Evolutionary conservation across 2,329 filamentous ascomycete genomes (phyloP).

Genomic region (Cladosporium halotolerans): DNA sequence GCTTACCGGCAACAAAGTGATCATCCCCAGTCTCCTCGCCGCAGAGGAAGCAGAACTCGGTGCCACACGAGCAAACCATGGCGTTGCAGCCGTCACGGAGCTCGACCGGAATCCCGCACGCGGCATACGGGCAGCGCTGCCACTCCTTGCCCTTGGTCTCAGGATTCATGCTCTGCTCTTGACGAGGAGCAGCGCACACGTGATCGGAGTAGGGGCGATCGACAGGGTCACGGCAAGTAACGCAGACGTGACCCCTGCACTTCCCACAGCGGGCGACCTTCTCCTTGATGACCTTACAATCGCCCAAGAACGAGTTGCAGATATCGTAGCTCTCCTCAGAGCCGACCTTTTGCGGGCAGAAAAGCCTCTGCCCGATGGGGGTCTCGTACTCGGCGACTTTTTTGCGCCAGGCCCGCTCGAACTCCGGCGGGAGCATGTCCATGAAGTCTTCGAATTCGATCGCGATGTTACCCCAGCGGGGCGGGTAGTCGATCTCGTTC

Average conservation of each 20-base stretch:
- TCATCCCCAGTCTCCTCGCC: neutral
- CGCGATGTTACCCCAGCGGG: neutral
- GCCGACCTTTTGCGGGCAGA: constrained; percentile 5
- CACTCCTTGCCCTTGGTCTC: constrained; percentile 11
- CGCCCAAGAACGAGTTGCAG: neutral
- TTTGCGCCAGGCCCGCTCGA: neutral
- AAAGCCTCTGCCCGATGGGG: constrained; percentile 3
- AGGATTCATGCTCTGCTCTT: neutral
- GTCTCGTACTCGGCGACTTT: constrained; percentile 9
- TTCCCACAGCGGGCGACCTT: no score
- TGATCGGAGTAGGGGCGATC: no score
- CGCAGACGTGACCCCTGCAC: no score
- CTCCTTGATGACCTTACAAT: no score
- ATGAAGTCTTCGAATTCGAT: neutral
- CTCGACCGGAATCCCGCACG: constrained; percentile 8
- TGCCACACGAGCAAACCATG: constrained; percentile 14
- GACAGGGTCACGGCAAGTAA: no score
- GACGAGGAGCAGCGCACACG: no score
- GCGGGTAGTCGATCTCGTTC: constrained; percentile 12
- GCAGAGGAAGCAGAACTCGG: constrained; percentile 18
- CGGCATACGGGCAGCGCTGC: constrained; percentile 15
- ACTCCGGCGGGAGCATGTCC: neutral
- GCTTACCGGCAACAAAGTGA: no score
- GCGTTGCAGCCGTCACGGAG: constrained; percentile 15
- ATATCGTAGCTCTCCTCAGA: no score